Conservation (phyloP, 805 yeast genomes). For the Saitoella complicata region DNA sequence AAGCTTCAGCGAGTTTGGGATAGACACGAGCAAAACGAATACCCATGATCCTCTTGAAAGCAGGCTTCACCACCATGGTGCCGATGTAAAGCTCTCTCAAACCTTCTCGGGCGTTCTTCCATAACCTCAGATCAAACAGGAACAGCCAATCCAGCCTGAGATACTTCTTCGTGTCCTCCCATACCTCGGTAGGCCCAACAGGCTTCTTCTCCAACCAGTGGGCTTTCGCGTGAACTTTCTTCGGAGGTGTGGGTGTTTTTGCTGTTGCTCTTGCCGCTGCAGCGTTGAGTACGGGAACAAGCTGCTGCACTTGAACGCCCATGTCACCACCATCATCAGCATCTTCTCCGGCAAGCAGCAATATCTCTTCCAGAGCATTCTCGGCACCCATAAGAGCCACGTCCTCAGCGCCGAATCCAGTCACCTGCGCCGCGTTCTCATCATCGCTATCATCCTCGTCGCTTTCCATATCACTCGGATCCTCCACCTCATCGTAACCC, state of each 20-base stretch:
- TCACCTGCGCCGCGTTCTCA: conserved; percentile 20
- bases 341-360: too few relatives aligned
- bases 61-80: conserved; percentile 43
- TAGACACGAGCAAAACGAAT: conserved; percentile 72
- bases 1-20: conserved; percentile 56
- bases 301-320: too few relatives aligned
- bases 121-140: conserved; percentile 54
- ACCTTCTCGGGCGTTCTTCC: conserved; percentile 42
- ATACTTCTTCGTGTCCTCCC: too few relatives aligned
- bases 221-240: too few relatives aligned
- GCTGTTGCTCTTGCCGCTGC: too few relatives aligned
- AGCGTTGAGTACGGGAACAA: too few relatives aligned
- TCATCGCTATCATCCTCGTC: conserved; percentile 17
- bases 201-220: too few relatives aligned
- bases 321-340: too few relatives aligned
- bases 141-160: conserved; percentile 19
- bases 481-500: conserved; percentile 22
- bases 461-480: not conserved
- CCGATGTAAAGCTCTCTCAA: conserved; percentile 52
- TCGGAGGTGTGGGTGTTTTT: too few relatives aligned
- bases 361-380: too few relatives aligned
- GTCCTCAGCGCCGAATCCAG: conserved; percentile 1
- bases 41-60: conserved; percentile 43
- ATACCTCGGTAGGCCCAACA: too few relatives aligned
- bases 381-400: not conserved